Evolutionary conservation across 345 rosid species (phyloP).

Genomic region (Acer yangbiense): DNA sequence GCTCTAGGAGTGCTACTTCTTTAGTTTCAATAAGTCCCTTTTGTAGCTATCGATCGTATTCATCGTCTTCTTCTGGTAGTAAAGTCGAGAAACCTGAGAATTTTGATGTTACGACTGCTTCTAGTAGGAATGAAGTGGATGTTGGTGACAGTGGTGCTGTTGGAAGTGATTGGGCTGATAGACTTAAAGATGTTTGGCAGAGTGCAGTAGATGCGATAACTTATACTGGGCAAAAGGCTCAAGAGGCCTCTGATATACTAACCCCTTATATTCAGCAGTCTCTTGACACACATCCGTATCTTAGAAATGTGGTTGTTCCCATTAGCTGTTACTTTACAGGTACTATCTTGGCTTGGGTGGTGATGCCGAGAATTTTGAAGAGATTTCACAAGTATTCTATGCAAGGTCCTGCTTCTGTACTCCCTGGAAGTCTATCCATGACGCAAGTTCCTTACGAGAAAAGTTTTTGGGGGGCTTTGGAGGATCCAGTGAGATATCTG

Average conservation of each 20-base stretch:
- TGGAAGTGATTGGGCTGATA: constrained; percentile 58
- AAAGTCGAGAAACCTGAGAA: constrained; percentile 39
- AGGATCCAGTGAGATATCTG: constrained; percentile 84
- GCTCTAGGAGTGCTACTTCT: constrained; percentile 22
- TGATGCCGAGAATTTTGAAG: constrained; percentile 82
- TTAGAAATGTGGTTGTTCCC: constrained; percentile 65
- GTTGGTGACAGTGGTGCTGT: constrained; percentile 30
- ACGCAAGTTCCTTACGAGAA: constrained; percentile 70
- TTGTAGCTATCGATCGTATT: constrained; percentile 28
- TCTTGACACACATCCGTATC: constrained; percentile 66
- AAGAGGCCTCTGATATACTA: constrained; percentile 55
- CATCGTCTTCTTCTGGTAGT: constrained; percentile 54
- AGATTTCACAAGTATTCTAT: constrained; percentile 63
- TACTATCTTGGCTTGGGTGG: constrained; percentile 79
- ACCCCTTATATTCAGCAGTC: constrained; percentile 59
- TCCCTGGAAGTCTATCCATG: constrained; percentile 35
- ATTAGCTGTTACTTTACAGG: constrained; percentile 53
- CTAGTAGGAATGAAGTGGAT: constrained; percentile 40
- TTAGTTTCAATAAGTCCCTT: constrained; percentile 37
- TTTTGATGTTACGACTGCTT: constrained; percentile 32
- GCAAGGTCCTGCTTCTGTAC: constrained; percentile 55
- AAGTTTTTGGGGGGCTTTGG: constrained; percentile 89
- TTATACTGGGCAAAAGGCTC: constrained; percentile 59
- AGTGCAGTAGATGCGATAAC: constrained; percentile 42
- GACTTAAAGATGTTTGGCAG: constrained; percentile 59